Evolutionary conservation across 305 asterid species (phyloP), one percentile per base, ranked within the genome.

Genomic region (Fraxinus sp.): DNA sequence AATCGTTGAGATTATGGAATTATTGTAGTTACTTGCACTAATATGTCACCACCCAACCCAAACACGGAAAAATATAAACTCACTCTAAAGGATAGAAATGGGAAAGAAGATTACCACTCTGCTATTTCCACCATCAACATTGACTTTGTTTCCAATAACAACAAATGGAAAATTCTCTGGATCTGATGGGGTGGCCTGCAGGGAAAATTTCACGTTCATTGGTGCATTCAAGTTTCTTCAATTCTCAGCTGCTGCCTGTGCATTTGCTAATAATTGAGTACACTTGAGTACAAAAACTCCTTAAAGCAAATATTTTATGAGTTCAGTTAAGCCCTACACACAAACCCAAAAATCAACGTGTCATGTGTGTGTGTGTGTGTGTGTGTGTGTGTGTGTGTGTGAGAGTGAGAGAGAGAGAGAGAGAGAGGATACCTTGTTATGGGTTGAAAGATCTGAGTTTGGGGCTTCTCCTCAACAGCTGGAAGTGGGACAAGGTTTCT

Each of bases 121-220:
- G 79, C 97, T 93, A 82, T 93, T 94, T 87, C 99, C 99, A 83
- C 98, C 98, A 88, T 96, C 99, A 87, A 94, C 92, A 79, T 96
- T 98, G 87, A 87, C 80, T 93, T 96, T 96, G 93, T 96, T 96
- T 77, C 99, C 99, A 59, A 96, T 89, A 90, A 96, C 99, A 85
- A 96, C 95, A 91, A 96, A 96, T 52, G 99, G 98, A 84, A 96
- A 96, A 84, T 96, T 94, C 83, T 96, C 99, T 36, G 98, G 99
- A 88, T 96, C 99, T 5, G 98, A 87, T 70, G 99, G 99, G 85
- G 96, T 93, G 43, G 99, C 99, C 99, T 96, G 98, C 92, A 90
- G 68, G 13, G 41, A 36, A 81, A 84, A 66, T 59, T 77, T 33
- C 66, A 26, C 20, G 24, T 77, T 43, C 9, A 14, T 86, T 41